Evolutionary conservation across 148 eudicot species (phyloP).

Genomic region (Rhododendron simsii): DNA sequence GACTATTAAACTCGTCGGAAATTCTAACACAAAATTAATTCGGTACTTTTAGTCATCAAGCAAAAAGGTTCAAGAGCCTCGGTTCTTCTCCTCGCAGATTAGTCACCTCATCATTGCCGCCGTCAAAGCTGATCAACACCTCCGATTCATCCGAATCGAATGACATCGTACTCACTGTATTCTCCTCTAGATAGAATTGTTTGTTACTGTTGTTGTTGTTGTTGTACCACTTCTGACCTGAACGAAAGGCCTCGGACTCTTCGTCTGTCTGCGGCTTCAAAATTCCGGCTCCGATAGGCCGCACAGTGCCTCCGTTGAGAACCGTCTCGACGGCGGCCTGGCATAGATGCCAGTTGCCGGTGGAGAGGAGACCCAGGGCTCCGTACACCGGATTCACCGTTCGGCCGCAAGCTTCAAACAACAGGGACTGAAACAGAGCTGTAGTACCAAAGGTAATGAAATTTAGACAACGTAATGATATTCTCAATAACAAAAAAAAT

Average conservation of each 20-base stretch:
- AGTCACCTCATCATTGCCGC: conserved; percentile 7
- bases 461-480: too few species aligned
- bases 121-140: conserved; percentile 49
- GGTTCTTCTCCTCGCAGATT: conserved; percentile 11
- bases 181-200: conserved; percentile 22
- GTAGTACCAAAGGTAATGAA: not conserved
- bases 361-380: conserved; percentile 61
- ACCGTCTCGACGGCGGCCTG: conserved; percentile 68
- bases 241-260: conserved; percentile 25
- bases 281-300: conserved; percentile 41
- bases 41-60: not conserved
- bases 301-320: conserved; percentile 57
- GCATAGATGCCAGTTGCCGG: conserved; percentile 78
- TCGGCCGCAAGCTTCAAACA: conserved; percentile 72
- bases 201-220: not conserved
- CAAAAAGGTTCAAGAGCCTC: conserved; percentile 42
- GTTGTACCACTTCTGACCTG: conserved; percentile 14
- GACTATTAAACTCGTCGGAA: not conserved
- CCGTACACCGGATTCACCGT: conserved; percentile 80
- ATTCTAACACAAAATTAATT: not conserved
- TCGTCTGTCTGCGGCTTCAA: conserved; percentile 25
- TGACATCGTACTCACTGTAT: conserved; percentile 31
- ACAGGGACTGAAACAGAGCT: conserved; percentile 63
- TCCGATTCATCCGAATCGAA: conserved; percentile 61
- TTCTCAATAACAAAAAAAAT: too few species aligned